Conservation (phyloP, 352 stramenopile species). For the Blastocystis sp. region DNA sequence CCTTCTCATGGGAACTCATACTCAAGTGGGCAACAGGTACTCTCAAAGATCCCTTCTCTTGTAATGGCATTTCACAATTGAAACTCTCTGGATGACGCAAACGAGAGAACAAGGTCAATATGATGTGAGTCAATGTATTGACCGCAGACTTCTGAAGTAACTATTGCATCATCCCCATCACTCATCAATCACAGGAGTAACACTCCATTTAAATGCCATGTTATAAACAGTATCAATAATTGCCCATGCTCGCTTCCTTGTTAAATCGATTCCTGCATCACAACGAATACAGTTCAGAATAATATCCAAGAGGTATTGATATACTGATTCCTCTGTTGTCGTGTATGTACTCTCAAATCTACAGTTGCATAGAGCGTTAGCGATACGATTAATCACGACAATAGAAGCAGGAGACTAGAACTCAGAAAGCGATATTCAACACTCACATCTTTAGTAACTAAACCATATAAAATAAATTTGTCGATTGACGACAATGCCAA, state of each 20-base stretch:
- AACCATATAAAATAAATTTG: constrained; percentile 95
- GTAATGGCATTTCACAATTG: constrained; percentile 6
- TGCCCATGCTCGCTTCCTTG: constrained; percentile 82
- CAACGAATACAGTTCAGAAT: constrained; percentile 86
- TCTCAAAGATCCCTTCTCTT: background rate
- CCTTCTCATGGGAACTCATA: background rate
- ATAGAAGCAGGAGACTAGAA: constrained; percentile 72
- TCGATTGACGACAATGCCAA: constrained; percentile 87
- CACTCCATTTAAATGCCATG: constrained; percentile 77
- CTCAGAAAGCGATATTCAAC: background rate
- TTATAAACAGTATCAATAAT: constrained; percentile 90
- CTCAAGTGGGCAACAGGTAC: background rate
- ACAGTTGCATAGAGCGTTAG: constrained; percentile 81
- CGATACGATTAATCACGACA: constrained; percentile 85
- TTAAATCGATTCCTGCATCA: constrained; percentile 79
- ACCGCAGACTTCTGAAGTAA: constrained; percentile 84
- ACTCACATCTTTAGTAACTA: constrained; percentile 76
- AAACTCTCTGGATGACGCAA: constrained; percentile 66
- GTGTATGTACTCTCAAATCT: constrained; percentile 88
- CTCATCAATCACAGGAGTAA: constrained; percentile 65
- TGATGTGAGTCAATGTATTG: constrained; percentile 88
- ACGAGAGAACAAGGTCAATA: constrained; percentile 88
- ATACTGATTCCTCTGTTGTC: constrained; percentile 80
- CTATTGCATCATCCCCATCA: constrained; percentile 67
- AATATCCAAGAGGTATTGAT: constrained; percentile 90